Evolutionary conservation across 345 rosid species (phyloP), one percentile per base, ranked within the genome.

Genomic region (Euphorbia pulcherrima): DNA sequence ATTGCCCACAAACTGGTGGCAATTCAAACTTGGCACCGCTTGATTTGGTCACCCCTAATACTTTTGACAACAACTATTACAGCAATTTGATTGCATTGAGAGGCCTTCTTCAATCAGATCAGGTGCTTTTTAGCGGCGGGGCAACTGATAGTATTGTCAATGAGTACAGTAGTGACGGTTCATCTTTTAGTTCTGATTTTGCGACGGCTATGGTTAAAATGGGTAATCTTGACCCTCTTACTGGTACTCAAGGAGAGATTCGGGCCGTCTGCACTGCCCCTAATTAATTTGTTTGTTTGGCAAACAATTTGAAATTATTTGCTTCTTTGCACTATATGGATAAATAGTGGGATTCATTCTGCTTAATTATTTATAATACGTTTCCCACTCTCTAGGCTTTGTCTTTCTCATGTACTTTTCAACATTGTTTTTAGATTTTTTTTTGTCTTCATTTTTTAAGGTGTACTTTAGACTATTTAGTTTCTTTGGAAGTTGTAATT

Each of bases 231-330:
- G 37, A 48, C 14, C 67, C 67, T 30, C 53, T 64, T 6, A 64
- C 67, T 0, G 67, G 67, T 47, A 26, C 67, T 18, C 67, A 64
- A 47, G 67, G 67, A 47, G 55, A 64, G n/a, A 64, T 64, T 27
- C 35, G 67, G 28, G 27, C 26, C 35, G 1, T 46, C 28, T 64
- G 67, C 55, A 64, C 53, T 64, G 55, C 40, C 7, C 16, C 50
- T 18, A 64, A 64, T n/a, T 64, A 47, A 64, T 2, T 62, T 21
- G 8, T 8, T 60, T 41, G 12, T 12, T 44, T 44, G 13, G 16
- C 50, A 44, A 44, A 44, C 16, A 11, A 44, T 7, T 11, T 41
- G 1, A 12, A 12, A 12, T 44, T 44, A 2, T 3, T 12, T n/a
- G n/a, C n/a, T n/a, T n/a, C n/a, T n/a, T n/a, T n/a, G n/a, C n/a